phyloP scores from a whole-genome alignment of 176 grass and related monocot genomes.

The Oryza brachyantha region DNA sequence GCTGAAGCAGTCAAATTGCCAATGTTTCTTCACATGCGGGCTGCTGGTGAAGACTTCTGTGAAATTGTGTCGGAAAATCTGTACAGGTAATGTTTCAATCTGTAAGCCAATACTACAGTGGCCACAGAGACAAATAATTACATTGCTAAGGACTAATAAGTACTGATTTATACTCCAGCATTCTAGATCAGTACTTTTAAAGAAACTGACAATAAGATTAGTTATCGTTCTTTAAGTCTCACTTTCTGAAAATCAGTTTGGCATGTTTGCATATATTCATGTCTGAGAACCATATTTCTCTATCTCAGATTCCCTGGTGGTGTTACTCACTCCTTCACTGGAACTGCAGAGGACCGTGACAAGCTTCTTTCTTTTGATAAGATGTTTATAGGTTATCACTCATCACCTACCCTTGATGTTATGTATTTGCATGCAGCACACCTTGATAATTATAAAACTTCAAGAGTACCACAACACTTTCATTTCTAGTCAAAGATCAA shows the following conservation, averaged over 20 bases:
- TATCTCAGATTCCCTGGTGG: constrained; percentile 69
- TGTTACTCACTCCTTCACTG: constrained; percentile 95
- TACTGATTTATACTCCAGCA: background rate
- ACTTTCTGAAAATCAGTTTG: background rate
- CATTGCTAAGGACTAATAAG: constrained; percentile 10
- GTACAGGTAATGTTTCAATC: constrained; percentile 52
- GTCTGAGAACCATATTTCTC: background rate
- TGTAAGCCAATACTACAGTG: background rate
- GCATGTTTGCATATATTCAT: constrained; percentile 2
- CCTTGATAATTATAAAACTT: background rate
- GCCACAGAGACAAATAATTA: background rate
- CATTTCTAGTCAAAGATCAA: background rate
- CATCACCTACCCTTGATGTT: constrained; percentile 10
- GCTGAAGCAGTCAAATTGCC: constrained; percentile 83
- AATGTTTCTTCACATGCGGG: constrained; percentile 98
- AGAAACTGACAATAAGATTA: background rate
- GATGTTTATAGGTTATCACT: constrained; percentile 83
- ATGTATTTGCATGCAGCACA: constrained; percentile 12
- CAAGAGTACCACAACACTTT: background rate
- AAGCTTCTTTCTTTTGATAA: constrained; percentile 81
- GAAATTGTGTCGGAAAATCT: constrained; percentile 68
- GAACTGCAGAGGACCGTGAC: constrained; percentile 74
- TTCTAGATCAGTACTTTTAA: background rate
- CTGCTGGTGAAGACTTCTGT: constrained; percentile 92
- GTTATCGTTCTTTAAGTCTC: background rate